phyloP scores from a whole-genome alignment of 2,329 filamentous ascomycete genomes.

The Fusarium tupiense region DNA sequence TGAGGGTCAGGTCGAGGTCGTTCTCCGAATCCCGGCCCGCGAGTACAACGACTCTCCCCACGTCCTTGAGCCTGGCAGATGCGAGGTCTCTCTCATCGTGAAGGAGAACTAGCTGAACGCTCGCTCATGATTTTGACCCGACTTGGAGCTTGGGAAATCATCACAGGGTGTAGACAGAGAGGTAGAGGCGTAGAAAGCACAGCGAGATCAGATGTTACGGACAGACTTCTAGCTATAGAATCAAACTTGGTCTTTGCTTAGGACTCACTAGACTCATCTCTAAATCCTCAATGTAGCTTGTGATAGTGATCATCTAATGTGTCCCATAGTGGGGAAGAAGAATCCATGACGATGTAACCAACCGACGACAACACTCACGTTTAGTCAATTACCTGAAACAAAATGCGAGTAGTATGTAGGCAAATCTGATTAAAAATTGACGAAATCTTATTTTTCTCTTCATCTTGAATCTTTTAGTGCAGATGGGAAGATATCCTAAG shows the following conservation, averaged over 20 bases:
- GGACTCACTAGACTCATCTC: background rate
- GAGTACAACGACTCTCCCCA: conserved; percentile 32
- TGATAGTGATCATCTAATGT: background rate
- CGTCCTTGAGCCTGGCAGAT: conserved; percentile 11
- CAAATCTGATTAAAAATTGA: background rate
- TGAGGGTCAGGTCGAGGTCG: conserved; percentile 15
- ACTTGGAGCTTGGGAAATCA: background rate
- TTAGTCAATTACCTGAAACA: background rate
- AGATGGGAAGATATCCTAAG: background rate
- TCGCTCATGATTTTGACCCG: background rate
- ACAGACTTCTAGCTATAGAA: background rate
- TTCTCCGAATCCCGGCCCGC: conserved; percentile 13
- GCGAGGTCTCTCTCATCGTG: conserved; percentile 22
- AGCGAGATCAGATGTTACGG: background rate
- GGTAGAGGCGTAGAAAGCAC: background rate
- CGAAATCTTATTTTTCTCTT: background rate
- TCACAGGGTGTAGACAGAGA: background rate
- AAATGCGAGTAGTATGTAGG: background rate
- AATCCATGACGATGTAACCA: conserved; percentile 14
- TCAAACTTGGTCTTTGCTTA: background rate
- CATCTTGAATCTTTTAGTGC: background rate
- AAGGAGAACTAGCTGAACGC: conserved; percentile 18
- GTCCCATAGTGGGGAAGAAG: background rate
- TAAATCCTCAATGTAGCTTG: background rate
- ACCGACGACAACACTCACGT: background rate